These are phyloP conservation scores for Termitomyces sp. DNA, from an alignment of 1,284 basidiomycete genomes.

Conservation along the genomic window DNA sequence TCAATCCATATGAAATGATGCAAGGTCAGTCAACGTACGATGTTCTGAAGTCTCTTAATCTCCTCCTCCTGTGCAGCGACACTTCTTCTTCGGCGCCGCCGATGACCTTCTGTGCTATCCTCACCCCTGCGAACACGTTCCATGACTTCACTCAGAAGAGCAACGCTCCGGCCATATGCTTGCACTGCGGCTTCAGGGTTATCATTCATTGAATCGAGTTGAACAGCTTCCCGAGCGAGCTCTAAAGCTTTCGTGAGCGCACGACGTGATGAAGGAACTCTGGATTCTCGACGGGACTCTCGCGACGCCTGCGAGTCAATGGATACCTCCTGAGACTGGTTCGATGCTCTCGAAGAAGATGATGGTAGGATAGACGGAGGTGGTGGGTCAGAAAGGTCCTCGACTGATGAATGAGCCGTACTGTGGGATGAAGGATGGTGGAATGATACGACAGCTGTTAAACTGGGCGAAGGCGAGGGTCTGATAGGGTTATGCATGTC, in stretches of 20 bases:
- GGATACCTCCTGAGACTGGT: constrained; percentile 26
- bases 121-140: constrained; percentile 78
- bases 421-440: constrained; percentile 40
- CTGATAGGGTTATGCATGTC: constrained; percentile 34
- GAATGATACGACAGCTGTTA: constrained; percentile 56
- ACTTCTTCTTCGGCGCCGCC: constrained; percentile 61
- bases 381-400: constrained; percentile 55
- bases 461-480: constrained; percentile 47
- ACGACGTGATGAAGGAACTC: constrained; percentile 65
- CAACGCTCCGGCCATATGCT: constrained; percentile 78
- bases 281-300: constrained; percentile 31
- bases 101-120: constrained; percentile 56
- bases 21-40: constrained; percentile 48
- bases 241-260: constrained; percentile 75
- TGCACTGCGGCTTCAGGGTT: constrained; percentile 77
- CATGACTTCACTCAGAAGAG: constrained; percentile 81
- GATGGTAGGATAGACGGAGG: constrained; percentile 43
- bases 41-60: constrained; percentile 72
- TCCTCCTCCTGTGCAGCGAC: constrained; percentile 83
- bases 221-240: constrained; percentile 78
- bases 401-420: constrained; percentile 31
- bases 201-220: constrained; percentile 75
- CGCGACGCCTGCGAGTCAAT: constrained; percentile 43
- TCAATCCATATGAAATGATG: constrained; percentile 8
- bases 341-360: constrained; percentile 29